A percentile compares a stretch with the other conserved stretches of the same genome.
These are phyloP conservation scores for Epichloe hybrida DNA, from an alignment of 2,329 filamentous ascomycete genomes.

Conservation along the genomic window DNA sequence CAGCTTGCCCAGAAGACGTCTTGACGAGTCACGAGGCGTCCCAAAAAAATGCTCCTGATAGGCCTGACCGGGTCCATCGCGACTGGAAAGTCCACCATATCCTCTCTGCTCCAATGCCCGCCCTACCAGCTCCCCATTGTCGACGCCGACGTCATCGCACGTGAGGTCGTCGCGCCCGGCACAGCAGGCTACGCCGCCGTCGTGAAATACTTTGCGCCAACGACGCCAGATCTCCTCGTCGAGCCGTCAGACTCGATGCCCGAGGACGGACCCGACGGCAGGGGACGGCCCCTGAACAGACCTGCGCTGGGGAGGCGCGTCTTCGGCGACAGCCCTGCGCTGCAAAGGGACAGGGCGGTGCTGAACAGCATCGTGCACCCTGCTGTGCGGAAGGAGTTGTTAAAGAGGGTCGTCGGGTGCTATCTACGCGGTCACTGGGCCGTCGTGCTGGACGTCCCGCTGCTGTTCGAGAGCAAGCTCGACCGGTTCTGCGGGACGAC, in stretches of 20 bases:
- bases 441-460: slow-evolving; percentile 80
- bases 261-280: slow-evolving; percentile 40
- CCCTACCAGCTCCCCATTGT: slow-evolving; percentile 84
- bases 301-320: slow-evolving; percentile 74
- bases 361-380: slow-evolving; percentile 90
- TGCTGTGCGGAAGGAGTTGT: slow-evolving; percentile 73
- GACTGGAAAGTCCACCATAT: slow-evolving; percentile 95
- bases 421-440: slow-evolving; percentile 74
- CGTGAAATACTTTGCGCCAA: slow-evolving; percentile 64
- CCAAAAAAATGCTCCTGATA: slow-evolving; percentile 41
- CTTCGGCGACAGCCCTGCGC: slow-evolving; percentile 66
- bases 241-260: slow-evolving; percentile 38
- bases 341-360: slow-evolving; percentile 55
- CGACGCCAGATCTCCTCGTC: slow-evolving; percentile 74
- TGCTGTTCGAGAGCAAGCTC: slow-evolving; percentile 80
- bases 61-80: slow-evolving; percentile 95
- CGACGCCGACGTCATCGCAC: slow-evolving; percentile 85
- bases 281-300: slow-evolving; percentile 67
- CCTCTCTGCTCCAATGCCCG: slow-evolving; percentile 60
- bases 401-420: slow-evolving; percentile 54
- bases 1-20: no score
- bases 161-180: slow-evolving; percentile 87
- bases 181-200: slow-evolving; percentile 74
- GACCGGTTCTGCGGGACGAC: slow-evolving; percentile 77
- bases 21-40: no score